Percentiles rank a stretch among this genome's conserved stretches.
phyloP scores from a whole-genome alignment of 2,329 filamentous ascomycete species.

The Elsinoe ampelina region DNA sequence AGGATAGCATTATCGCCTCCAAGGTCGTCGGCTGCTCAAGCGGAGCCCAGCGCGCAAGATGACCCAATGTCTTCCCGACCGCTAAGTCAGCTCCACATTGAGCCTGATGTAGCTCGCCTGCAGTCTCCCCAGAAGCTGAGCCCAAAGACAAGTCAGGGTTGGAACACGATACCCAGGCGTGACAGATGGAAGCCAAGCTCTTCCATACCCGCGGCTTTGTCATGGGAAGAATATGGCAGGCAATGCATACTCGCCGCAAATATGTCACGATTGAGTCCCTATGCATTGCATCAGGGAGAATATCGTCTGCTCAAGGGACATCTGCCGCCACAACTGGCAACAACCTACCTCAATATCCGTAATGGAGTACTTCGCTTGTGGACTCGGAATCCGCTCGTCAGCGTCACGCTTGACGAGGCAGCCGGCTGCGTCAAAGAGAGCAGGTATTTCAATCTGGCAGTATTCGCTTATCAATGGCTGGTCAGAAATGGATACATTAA shows the following conservation, averaged over 20 bases:
- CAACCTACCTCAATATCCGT: constrained; percentile 88
- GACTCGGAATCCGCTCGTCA: constrained; percentile 74
- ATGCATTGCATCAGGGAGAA: constrained; percentile 75
- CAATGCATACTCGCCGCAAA: constrained; percentile 87
- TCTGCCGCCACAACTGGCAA: constrained; percentile 81
- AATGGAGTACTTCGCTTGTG: constrained; percentile 89
- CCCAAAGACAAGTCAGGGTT: constrained; percentile 5
- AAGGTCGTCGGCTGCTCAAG: not conserved
- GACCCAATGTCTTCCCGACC: not conserved
- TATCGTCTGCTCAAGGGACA: constrained; percentile 70
- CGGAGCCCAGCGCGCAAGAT: not conserved
- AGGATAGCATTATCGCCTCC: constrained; percentile 14
- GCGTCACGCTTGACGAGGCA: constrained; percentile 74
- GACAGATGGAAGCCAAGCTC: constrained; percentile 36
- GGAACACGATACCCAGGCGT: constrained; percentile 10
- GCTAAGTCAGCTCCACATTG: not conserved
- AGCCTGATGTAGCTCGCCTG: not conserved
- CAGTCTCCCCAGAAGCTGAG: constrained; percentile 6
- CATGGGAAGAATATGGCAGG: constrained; percentile 70
- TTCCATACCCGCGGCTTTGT: constrained; percentile 70
- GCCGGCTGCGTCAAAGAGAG: constrained; percentile 80
- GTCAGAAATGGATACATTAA: constrained; percentile 90
- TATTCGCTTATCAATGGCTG: constrained; percentile 86
- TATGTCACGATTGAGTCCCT: constrained; percentile 80
- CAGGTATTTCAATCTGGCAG: constrained; percentile 82